Evolutionary conservation across 202 grass and related monocot species (phyloP).

Genomic region (Digitaria exilis): DNA sequence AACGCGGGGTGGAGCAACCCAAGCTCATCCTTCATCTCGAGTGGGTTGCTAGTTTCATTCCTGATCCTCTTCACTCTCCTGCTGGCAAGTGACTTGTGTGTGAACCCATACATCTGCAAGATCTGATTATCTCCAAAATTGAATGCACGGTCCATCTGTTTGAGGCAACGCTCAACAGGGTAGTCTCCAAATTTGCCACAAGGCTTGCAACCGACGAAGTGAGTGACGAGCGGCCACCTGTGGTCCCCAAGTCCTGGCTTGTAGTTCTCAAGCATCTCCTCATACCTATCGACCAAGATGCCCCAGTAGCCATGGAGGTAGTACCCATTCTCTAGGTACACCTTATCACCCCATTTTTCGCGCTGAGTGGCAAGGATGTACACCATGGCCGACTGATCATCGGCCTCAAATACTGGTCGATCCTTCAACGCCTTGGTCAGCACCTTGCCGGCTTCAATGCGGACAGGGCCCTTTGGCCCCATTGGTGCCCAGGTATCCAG

Average conservation of each 20-base stretch:
- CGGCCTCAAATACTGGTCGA: constrained; percentile 92
- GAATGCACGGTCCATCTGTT: constrained; percentile 99
- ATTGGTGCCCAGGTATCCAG: constrained; percentile 96
- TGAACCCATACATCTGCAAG: constrained; percentile 97
- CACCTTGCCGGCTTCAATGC: constrained; percentile 79
- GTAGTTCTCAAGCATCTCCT: constrained; percentile 98
- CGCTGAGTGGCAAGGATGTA: constrained; percentile 91
- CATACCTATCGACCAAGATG: constrained; percentile 90
- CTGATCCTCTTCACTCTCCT: constrained; percentile 89
- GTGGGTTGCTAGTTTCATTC: constrained; percentile 83
- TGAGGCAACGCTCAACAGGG: constrained; percentile 90
- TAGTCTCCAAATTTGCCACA: constrained; percentile 99
- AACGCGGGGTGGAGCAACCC: constrained; percentile 94
- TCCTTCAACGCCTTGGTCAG: constrained; percentile 86
- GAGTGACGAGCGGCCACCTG: constrained; percentile 93
- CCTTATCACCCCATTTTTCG: constrained; percentile 86
- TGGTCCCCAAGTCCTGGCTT: constrained; percentile 91
- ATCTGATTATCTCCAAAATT: constrained; percentile 99
- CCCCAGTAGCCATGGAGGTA: constrained; percentile 99
- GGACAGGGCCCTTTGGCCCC: constrained; percentile 92
- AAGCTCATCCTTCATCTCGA: constrained; percentile 73
- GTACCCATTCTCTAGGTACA: constrained; percentile 90
- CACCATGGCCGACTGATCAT: constrained; percentile 98
- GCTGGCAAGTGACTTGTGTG: constrained; percentile 81
- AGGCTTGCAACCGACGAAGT: constrained; percentile 98